Evolutionary conservation across 495 filamentous ascomycete genomes (phyloP).

Genomic region (Endocarpon pusillum): DNA sequence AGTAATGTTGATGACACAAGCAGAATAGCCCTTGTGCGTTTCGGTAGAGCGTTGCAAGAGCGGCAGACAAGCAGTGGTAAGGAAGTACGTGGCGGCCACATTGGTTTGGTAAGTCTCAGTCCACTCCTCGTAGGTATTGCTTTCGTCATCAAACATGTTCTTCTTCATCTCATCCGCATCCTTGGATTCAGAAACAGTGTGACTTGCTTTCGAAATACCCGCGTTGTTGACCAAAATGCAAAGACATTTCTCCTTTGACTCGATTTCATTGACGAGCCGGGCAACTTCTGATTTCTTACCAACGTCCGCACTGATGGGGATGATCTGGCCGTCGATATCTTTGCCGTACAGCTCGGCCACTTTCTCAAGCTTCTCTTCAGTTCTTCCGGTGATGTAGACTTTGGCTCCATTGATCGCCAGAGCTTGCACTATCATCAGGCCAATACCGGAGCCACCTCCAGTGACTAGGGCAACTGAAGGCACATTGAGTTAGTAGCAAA

Average conservation of each 20-base stretch:
- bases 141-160: conserved; percentile 36
- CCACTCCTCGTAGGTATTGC: conserved; percentile 26
- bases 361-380: conserved; percentile 34
- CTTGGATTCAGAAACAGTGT: conserved; percentile 15
- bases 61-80: conserved; percentile 24
- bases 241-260: conserved; percentile 25
- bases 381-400: conserved; percentile 44
- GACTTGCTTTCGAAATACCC: conserved; percentile 21
- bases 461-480: conserved; percentile 41
- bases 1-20: conserved; percentile 42
- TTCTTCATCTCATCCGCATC: conserved; percentile 31
- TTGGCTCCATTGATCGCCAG: conserved; percentile 43
- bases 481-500: too few species aligned
- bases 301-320: conserved; percentile 35
- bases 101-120: conserved; percentile 30
- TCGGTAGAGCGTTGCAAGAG: conserved; percentile 27
- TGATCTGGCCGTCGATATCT: conserved; percentile 35
- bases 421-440: conserved; percentile 37
- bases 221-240: conserved; percentile 41
- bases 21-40: conserved; percentile 30
- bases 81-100: conserved; percentile 30
- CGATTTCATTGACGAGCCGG: conserved; percentile 26
- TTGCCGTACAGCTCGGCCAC: conserved; percentile 29
- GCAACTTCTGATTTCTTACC: conserved; percentile 29
- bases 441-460: conserved; percentile 35